Conservation (phyloP, 371 early-diverging fungal species). For the Funneliformis caledonium region DNA sequence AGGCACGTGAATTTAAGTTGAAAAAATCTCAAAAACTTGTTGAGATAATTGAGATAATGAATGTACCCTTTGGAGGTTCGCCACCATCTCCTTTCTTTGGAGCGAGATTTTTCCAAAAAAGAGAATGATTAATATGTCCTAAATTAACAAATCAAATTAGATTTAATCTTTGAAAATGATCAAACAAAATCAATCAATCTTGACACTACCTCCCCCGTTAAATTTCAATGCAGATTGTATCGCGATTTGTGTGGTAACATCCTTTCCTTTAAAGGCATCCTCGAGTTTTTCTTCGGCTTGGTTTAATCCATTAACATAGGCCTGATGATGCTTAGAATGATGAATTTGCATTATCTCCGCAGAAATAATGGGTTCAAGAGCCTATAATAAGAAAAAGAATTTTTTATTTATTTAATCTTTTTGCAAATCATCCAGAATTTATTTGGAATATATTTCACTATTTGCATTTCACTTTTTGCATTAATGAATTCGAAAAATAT, state of each 20-base stretch:
- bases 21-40: background rate
- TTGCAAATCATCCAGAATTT: no score
- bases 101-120: slow-evolving; percentile 96
- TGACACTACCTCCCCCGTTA: slow-evolving; percentile 87
- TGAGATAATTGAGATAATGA: background rate
- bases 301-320: slow-evolving; percentile 65
- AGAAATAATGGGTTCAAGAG: slow-evolving; percentile 92
- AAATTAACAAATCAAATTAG: slow-evolving; percentile 7
- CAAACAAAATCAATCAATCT: slow-evolving; percentile 4
- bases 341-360: slow-evolving; percentile 97
- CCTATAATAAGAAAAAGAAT: slow-evolving; percentile 51
- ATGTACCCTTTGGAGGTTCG: slow-evolving; percentile 61
- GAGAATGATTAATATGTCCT: slow-evolving; percentile 97
- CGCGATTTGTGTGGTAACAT: slow-evolving; percentile 74
- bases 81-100: slow-evolving; percentile 84
- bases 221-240: slow-evolving; percentile 87
- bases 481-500: slow-evolving; percentile 19
- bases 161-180: background rate
- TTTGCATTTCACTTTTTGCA: background rate
- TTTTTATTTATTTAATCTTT: no score
- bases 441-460: background rate
- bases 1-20: background rate
- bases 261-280: slow-evolving; percentile 69
- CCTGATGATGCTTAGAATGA: slow-evolving; percentile 96
- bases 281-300: slow-evolving; percentile 73